These are phyloP conservation scores for Pezicula radicicola DNA, from an alignment of 2,329 filamentous ascomycete species.

Conservation along the genomic window DNA sequence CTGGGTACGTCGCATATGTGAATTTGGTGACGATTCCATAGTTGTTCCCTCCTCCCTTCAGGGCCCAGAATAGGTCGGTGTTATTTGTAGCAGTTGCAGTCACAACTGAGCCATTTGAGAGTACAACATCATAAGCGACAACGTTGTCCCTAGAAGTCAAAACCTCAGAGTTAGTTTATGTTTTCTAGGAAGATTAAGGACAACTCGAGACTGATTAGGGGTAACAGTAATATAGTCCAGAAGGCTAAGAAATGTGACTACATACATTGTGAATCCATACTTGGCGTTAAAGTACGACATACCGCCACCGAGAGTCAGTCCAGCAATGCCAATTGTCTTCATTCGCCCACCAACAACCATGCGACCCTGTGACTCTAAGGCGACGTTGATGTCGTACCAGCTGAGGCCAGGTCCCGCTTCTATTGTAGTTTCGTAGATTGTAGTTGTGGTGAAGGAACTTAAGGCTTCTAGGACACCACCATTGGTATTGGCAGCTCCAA, in stretches of 20 bases:
- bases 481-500: constrained; percentile 5
- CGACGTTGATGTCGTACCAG: constrained; percentile 2
- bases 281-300: constrained; percentile 21
- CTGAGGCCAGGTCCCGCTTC: constrained; percentile 4
- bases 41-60: constrained; percentile 53
- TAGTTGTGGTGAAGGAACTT: background rate
- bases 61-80: constrained; percentile 46
- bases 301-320: constrained; percentile 33
- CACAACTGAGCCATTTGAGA: constrained; percentile 10
- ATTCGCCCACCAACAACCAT: constrained; percentile 39
- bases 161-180: no score
- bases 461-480: constrained; percentile 6
- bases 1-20: constrained; percentile 35
- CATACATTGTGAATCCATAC: no score
- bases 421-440: background rate
- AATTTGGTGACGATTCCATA: constrained; percentile 47
- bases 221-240: no score
- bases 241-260: no score
- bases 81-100: constrained; percentile 20
- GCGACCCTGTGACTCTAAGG: background rate
- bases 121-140: no score
- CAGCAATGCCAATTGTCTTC: constrained; percentile 44
- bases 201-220: no score
- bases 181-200: no score
- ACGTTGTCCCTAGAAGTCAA: no score